Percentiles rank a stretch among this genome's conserved stretches.
Evolutionary conservation across 768 basidiomycete species (phyloP).

Genomic region (Candolleomyces eurysporus): DNA sequence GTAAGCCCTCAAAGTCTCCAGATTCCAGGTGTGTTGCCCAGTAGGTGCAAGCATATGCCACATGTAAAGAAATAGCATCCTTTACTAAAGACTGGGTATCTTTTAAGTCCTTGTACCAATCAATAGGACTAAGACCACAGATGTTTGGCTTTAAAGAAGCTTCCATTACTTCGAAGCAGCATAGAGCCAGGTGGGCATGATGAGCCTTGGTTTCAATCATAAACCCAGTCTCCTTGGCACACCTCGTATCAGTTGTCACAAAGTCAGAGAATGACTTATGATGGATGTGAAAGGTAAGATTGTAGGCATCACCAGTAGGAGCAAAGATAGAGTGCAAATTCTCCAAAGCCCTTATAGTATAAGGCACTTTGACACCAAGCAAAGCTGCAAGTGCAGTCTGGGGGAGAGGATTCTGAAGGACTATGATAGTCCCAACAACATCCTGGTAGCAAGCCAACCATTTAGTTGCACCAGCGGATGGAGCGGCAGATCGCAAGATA

Average conservation of each 20-base stretch:
- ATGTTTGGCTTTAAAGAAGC: background rate
- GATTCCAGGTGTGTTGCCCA: background rate
- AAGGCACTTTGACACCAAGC: background rate
- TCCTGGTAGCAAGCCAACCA: conserved; percentile 1
- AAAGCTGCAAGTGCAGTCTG: background rate
- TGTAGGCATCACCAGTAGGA: background rate
- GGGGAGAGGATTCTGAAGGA: background rate
- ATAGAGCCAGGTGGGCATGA: background rate
- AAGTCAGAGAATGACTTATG: conserved; percentile 7
- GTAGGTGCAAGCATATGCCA: conserved; percentile 4
- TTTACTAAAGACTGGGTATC: background rate
- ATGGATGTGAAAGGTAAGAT: background rate
- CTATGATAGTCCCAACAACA: conserved; percentile 2
- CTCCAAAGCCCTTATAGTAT: background rate
- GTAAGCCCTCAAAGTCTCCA: background rate
- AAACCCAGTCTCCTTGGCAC: background rate
- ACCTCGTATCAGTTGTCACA: background rate
- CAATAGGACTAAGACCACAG: background rate
- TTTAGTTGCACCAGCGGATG: background rate
- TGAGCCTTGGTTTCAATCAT: background rate
- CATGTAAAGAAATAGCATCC: background rate
- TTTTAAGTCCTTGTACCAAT: background rate
- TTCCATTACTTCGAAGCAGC: background rate
- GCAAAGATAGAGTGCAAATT: background rate
- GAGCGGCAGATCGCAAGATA: background rate